phyloP scores from a whole-genome alignment of 768 basidiomycete genomes.

The Ramaria sp. region DNA sequence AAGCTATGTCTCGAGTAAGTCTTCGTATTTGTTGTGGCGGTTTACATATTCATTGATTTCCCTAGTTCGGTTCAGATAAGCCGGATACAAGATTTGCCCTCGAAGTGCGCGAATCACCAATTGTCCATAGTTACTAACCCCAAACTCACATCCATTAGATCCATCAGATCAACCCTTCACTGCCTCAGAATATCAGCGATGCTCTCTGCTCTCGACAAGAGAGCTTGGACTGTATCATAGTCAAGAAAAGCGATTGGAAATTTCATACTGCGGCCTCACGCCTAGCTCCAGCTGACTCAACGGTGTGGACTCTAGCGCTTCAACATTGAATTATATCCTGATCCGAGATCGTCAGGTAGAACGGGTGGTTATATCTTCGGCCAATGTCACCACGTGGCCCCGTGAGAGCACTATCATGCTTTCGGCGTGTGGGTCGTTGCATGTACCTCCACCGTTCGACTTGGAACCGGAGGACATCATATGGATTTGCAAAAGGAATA shows the following conservation, averaged over 20 bases:
- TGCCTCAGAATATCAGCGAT: neutral
- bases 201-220: conserved; percentile 6
- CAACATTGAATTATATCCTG: neutral
- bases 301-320: neutral
- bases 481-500: neutral
- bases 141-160: conserved; percentile 19
- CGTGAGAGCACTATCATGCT: neutral
- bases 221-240: conserved; percentile 22
- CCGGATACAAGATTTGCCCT: conserved; percentile 84
- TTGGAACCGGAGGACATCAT: neutral
- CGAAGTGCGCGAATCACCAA: conserved; percentile 45
- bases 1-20: conserved; percentile 79
- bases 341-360: neutral
- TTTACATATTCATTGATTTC: neutral
- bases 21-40: neutral
- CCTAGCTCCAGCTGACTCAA: neutral
- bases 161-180: conserved; percentile 20
- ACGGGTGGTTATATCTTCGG: neutral
- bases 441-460: neutral
- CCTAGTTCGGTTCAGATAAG: conserved; percentile 5
- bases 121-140: conserved; percentile 7
- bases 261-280: neutral
- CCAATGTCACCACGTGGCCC: neutral
- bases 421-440: neutral
- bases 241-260: conserved; percentile 10